These are phyloP conservation scores for Castanopsis chinensis DNA, from an alignment of 306 rosid species.

Conservation along the genomic window DNA sequence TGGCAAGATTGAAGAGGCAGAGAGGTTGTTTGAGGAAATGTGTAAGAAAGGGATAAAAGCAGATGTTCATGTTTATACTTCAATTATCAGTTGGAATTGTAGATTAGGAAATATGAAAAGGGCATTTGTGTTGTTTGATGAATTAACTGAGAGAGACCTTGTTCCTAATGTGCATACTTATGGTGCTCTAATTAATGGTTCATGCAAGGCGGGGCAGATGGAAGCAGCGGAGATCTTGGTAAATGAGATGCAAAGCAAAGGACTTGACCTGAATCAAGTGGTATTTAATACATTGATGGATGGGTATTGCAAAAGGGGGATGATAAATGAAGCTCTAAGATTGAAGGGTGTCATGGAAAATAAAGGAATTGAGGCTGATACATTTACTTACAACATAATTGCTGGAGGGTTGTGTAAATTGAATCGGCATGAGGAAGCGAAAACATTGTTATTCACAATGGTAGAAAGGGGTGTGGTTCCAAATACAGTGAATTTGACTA, in stretches of 20 bases:
- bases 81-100: constrained; percentile 67
- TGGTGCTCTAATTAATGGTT: constrained; percentile 61
- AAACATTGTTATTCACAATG: constrained; percentile 54
- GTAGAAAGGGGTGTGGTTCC: constrained; percentile 60
- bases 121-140: constrained; percentile 71
- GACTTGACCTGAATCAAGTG: constrained; percentile 47
- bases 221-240: constrained; percentile 65
- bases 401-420: constrained; percentile 61
- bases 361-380: constrained; percentile 60
- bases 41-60: constrained; percentile 41
- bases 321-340: constrained; percentile 65
- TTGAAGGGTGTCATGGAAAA: constrained; percentile 50
- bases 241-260: constrained; percentile 64
- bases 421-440: constrained; percentile 63
- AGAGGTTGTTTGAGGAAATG: constrained; percentile 62
- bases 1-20: constrained; percentile 51
- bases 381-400: constrained; percentile 51
- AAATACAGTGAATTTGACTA: constrained; percentile 54
- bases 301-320: constrained; percentile 70
- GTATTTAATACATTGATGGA: constrained; percentile 64
- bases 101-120: constrained; percentile 56
- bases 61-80: constrained; percentile 62
- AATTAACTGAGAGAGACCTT: constrained; percentile 49
- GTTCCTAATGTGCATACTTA: constrained; percentile 59
- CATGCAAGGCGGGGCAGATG: constrained; percentile 72